phyloP scores from a whole-genome alignment of 345 rosid species.

The Hypericum androsaemum region DNA sequence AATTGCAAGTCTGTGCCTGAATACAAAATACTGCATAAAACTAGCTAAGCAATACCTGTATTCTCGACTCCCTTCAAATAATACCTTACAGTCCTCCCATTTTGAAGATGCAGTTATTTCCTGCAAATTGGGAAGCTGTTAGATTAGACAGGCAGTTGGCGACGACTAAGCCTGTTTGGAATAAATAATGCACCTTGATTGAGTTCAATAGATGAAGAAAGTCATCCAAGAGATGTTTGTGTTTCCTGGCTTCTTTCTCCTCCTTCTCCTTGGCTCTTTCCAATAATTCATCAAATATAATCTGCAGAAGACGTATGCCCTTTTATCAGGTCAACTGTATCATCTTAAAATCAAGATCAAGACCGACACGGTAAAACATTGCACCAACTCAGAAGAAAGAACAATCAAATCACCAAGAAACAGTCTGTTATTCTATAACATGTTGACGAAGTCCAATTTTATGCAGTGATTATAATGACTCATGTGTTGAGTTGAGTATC shows the following conservation, averaged over 20 bases:
- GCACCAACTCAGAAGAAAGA: no score
- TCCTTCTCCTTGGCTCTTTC: conserved; percentile 78
- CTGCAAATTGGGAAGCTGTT: conserved; percentile 34
- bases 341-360: no score
- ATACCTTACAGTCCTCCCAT: conserved; percentile 68
- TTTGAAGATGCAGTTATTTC: conserved; percentile 65
- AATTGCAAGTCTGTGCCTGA: conserved; percentile 2
- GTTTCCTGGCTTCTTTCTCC: conserved; percentile 83
- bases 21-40: neutral
- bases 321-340: neutral
- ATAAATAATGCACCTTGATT: conserved; percentile 26
- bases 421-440: no score
- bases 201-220: conserved; percentile 32
- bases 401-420: no score
- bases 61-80: conserved; percentile 63
- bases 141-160: conserved; percentile 12
- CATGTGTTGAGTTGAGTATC: no score
- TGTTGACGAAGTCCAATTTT: no score
- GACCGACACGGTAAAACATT: no score
- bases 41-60: conserved; percentile 47
- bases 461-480: no score
- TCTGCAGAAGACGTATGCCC: conserved; percentile 25
- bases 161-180: neutral
- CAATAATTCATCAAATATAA: conserved; percentile 68
- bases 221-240: conserved; percentile 52